Conservation (phyloP, 2,329 filamentous ascomycete species). For the Neonectria coccinea region DNA sequence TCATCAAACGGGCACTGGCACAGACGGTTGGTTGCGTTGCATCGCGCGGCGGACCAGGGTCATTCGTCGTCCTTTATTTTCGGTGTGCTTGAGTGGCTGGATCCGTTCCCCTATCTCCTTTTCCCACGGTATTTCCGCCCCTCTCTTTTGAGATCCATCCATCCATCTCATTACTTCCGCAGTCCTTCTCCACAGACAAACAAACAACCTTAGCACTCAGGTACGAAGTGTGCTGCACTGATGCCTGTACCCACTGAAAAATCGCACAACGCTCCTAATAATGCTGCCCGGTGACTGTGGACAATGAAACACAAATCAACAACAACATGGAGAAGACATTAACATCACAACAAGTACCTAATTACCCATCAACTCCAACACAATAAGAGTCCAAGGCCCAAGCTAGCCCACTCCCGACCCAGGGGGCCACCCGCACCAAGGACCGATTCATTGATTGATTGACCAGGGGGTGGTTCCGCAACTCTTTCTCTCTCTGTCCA, state of each 20-base stretch:
- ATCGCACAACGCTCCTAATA: conserved; percentile 16
- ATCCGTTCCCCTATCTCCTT: conserved; percentile 11
- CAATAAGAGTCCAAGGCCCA: background rate
- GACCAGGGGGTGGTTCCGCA: conserved; percentile 3
- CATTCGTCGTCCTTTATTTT: background rate
- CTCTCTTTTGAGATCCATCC: background rate
- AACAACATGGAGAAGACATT: conserved; percentile 4
- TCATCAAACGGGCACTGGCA: background rate
- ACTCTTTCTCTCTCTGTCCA: background rate
- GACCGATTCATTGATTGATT: conserved; percentile 3
- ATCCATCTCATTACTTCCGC: conserved; percentile 4
- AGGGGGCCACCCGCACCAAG: conserved; percentile 3
- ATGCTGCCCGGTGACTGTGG: background rate
- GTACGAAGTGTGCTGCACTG: background rate
- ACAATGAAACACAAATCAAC: conserved; percentile 1
- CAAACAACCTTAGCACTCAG: too few species aligned
- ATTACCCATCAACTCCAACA: background rate
- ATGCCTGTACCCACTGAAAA: conserved; percentile 4
- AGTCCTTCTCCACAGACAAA: background rate
- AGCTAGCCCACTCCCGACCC: background rate
- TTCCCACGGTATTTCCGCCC: conserved; percentile 10
- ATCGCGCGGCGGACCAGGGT: conserved; percentile 3
- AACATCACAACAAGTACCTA: too few species aligned
- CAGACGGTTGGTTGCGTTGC: conserved; percentile 4
- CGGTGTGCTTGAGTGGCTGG: background rate